Conservation (phyloP, 192 early-diverging fungal species). For the Rhizophlyctis rosea region DNA sequence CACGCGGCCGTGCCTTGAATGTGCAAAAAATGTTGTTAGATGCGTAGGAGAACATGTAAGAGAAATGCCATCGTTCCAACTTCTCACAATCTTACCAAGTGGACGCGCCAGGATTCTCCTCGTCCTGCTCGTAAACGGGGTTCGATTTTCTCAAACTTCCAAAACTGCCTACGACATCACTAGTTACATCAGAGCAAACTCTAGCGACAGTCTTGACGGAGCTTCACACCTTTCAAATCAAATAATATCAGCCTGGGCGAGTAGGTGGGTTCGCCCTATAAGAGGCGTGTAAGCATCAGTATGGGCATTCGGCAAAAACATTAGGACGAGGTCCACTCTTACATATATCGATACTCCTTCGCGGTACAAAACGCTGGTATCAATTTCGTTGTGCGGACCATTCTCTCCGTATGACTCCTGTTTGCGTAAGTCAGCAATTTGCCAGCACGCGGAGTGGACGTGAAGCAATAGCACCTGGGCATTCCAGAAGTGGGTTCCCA, state of each 20-base stretch:
- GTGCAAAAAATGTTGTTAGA: no score
- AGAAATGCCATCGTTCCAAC: no score
- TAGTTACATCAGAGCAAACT: constrained; percentile 5
- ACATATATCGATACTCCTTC: constrained; percentile 12
- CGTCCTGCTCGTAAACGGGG: constrained; percentile 18
- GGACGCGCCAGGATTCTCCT: not conserved
- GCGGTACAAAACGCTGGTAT: constrained; percentile 22
- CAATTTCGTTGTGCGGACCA: constrained; percentile 5
- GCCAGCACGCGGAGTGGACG: no score
- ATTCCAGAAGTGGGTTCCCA: constrained; percentile 94
- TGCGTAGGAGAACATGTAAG: no score
- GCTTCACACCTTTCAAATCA: constrained; percentile 70
- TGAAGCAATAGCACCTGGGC: no score
- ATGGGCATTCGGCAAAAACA: not conserved
- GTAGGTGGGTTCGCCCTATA: constrained; percentile 64
- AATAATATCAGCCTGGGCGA: constrained; percentile 77
- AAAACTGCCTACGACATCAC: constrained; percentile 29
- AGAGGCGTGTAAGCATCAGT: not conserved
- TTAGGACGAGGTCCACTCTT: not conserved
- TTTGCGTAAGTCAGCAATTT: no score
- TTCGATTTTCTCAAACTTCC: constrained; percentile 19
- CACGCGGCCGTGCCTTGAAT: constrained; percentile 27
- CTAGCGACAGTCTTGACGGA: constrained; percentile 9
- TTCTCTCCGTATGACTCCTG: not conserved
- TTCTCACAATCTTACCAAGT: constrained; percentile 34